A percentile compares a stretch with the other conserved stretches of the same genome.
Evolutionary conservation across 768 basidiomycete species (phyloP).

Genomic region (Boletus coccyginus): DNA sequence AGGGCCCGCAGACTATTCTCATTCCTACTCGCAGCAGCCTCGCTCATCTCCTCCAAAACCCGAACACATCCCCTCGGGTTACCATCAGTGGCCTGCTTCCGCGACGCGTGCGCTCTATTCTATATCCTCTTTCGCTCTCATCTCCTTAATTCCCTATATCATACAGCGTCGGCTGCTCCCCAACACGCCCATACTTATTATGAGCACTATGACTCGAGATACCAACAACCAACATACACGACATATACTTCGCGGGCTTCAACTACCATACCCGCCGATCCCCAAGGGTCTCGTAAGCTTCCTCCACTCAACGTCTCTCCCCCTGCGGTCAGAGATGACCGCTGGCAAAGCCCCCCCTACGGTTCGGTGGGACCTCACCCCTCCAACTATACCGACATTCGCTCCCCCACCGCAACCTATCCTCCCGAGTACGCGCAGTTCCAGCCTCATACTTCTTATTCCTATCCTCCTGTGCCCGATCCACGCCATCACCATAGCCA

Average conservation of each 20-base stretch:
- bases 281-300: conserved; percentile 54
- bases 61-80: conserved; percentile 52
- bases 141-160: conserved; percentile 1
- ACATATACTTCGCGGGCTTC: conserved; percentile 48
- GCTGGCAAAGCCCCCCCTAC: conserved; percentile 44
- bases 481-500: conserved; percentile 32
- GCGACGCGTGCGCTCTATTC: conserved; percentile 32
- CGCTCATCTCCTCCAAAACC: conserved; percentile 60
- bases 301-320: conserved; percentile 51
- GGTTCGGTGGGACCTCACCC: conserved; percentile 36
- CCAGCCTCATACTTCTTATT: conserved; percentile 33
- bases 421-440: conserved; percentile 52
- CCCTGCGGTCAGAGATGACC: conserved; percentile 44
- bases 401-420: conserved; percentile 65
- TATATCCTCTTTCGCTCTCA: conserved; percentile 7
- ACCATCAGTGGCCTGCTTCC: conserved; percentile 42
- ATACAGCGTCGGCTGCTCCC: conserved; percentile 39
- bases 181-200: conserved; percentile 50
- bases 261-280: conserved; percentile 46
- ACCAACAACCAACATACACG: conserved; percentile 37
- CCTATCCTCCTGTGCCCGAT: conserved; percentile 37
- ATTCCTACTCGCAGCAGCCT: conserved; percentile 62
- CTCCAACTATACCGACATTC: conserved; percentile 44
- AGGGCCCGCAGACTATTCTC: conserved; percentile 60
- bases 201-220: conserved; percentile 56